These are phyloP conservation scores for Euphorbia corollata DNA, from an alignment of 441 rosid species.

Conservation along the genomic window DNA sequence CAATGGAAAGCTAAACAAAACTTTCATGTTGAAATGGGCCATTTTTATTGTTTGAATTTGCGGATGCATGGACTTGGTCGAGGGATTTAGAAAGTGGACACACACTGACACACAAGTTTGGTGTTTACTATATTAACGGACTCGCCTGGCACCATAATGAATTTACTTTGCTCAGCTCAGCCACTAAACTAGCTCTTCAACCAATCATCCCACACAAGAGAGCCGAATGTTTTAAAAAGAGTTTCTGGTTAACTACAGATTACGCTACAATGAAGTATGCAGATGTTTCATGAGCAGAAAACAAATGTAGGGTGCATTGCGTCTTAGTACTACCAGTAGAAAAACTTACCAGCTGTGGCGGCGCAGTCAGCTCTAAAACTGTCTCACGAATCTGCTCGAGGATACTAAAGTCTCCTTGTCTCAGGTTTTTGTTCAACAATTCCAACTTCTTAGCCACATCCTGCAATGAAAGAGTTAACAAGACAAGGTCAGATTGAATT, in stretches of 20 bases:
- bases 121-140: not conserved
- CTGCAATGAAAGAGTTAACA: conserved; percentile 32
- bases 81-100: not conserved
- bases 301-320: not conserved
- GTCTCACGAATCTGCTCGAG: conserved; percentile 69
- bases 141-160: not conserved
- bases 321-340: conserved; percentile 5
- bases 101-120: not conserved
- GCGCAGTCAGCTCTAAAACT: conserved; percentile 61
- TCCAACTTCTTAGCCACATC: conserved; percentile 56
- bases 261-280: not conserved
- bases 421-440: conserved; percentile 56
- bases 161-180: not conserved
- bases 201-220: not conserved
- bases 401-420: conserved; percentile 47
- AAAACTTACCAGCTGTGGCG: conserved; percentile 60
- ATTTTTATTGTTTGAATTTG: not conserved
- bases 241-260: not conserved
- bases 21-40: too few relatives aligned
- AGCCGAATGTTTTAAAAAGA: not conserved
- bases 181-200: not conserved
- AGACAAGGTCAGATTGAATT: conserved; percentile 11
- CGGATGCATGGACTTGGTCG: not conserved
- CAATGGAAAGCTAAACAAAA: too few relatives aligned
- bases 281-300: not conserved